These are phyloP conservation scores for Dipteronia dyeriana DNA, from an alignment of 345 rosid genomes.

Conservation along the genomic window DNA sequence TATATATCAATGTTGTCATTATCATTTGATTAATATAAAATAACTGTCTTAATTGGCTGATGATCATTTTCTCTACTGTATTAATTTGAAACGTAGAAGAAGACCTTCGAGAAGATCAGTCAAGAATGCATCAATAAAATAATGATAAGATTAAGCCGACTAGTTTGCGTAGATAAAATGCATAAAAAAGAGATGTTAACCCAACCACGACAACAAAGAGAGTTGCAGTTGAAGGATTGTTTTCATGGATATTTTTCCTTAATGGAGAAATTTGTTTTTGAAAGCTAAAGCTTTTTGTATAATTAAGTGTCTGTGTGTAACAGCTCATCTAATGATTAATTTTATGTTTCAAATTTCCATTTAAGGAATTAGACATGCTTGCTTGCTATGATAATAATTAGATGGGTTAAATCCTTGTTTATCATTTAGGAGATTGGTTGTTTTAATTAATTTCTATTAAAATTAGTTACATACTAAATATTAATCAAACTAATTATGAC, in stretches of 20 bases:
- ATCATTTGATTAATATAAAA: neutral
- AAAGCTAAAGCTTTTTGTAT: conserved; percentile 5
- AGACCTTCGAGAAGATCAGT: conserved; percentile 18
- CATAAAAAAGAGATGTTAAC: neutral
- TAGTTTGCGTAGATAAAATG: neutral
- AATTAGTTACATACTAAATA: too few relatives aligned
- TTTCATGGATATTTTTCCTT: conserved; percentile 12
- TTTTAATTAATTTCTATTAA: too few relatives aligned
- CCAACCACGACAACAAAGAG: conserved; percentile 12
- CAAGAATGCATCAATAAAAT: neutral
- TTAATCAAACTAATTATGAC: too few relatives aligned
- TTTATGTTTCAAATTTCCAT: neutral
- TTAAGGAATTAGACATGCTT: neutral
- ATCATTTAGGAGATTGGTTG: too few relatives aligned
- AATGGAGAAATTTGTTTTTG: neutral
- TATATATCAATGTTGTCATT: neutral
- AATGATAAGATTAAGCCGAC: too few relatives aligned
- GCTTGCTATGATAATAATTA: neutral
- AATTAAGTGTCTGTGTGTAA: neutral
- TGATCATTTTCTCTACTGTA: neutral
- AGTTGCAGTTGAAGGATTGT: conserved; percentile 17
- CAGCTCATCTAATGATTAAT: conserved; percentile 13
- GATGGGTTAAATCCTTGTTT: too few relatives aligned
- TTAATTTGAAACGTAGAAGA: neutral
- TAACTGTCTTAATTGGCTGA: neutral